Evolutionary conservation across 2,329 filamentous ascomycete genomes (phyloP).

Genomic region (Exophiala spinifera): DNA sequence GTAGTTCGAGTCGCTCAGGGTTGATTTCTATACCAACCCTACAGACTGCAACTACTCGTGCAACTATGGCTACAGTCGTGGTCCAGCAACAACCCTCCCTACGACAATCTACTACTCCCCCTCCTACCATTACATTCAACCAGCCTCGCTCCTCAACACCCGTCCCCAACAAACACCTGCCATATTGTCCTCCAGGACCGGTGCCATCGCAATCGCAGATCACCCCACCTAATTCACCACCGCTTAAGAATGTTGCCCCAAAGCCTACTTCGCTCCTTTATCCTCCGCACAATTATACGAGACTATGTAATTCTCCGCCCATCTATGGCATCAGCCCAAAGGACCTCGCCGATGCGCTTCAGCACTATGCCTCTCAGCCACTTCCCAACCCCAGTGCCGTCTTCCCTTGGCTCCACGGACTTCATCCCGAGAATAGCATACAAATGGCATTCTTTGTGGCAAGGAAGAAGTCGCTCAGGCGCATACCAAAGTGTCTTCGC

Average conservation of each 20-base stretch:
- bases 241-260: constrained; percentile 53
- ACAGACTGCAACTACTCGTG: neutral
- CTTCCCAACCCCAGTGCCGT: constrained; percentile 80
- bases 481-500: constrained; percentile 72
- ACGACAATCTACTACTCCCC: constrained; percentile 45
- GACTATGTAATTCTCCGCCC: constrained; percentile 54
- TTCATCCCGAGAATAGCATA: constrained; percentile 83
- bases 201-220: constrained; percentile 44
- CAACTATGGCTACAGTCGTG: constrained; percentile 46
- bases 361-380: constrained; percentile 73
- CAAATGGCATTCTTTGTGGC: constrained; percentile 87
- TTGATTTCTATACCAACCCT: neutral
- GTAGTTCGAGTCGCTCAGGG: neutral
- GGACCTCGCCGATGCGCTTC: constrained; percentile 68
- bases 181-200: constrained; percentile 81
- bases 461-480: constrained; percentile 66
- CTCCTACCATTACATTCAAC: constrained; percentile 56
- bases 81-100: constrained; percentile 45
- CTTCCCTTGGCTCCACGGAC: constrained; percentile 93
- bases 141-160: constrained; percentile 56
- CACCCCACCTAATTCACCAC: constrained; percentile 65
- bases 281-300: constrained; percentile 65
- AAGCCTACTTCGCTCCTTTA: constrained; percentile 68
- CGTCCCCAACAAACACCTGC: constrained; percentile 85
- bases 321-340: constrained; percentile 71